Evolutionary conservation across 179 eudicot species (phyloP).

Genomic region (Sideroxylon spinosum): DNA sequence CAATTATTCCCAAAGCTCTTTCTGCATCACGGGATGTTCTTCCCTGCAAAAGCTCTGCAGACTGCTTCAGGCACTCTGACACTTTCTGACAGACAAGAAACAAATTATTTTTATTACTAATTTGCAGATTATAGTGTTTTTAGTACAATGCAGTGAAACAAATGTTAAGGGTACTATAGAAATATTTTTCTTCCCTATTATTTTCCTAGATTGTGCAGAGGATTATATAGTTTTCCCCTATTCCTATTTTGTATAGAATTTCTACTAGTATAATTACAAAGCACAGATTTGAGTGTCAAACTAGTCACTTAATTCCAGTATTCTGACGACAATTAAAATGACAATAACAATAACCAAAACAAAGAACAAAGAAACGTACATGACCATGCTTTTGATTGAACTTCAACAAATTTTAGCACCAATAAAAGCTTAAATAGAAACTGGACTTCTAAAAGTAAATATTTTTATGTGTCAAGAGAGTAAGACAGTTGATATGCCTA

Average conservation of each 20-base stretch:
- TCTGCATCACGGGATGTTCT: constrained; percentile 48
- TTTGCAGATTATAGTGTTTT: neutral
- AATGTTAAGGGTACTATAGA: no score
- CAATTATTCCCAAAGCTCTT: constrained; percentile 51
- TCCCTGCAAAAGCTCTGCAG: constrained; percentile 55
- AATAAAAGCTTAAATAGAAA: neutral
- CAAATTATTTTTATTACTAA: neutral
- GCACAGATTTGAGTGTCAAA: neutral
- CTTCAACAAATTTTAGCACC: neutral
- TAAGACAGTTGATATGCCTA: no score
- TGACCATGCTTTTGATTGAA: neutral
- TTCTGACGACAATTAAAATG: neutral
- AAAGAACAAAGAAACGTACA: neutral
- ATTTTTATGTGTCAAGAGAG: no score
- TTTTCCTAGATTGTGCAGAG: no score
- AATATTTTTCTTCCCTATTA: no score
- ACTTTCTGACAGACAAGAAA: constrained; percentile 52
- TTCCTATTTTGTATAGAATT: no score
- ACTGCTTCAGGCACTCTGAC: constrained; percentile 50
- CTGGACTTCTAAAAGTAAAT: no score
- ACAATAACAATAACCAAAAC: neutral
- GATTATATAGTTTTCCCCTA: no score
- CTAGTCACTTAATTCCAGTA: no score
- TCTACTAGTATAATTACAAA: no score
- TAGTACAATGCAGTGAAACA: neutral